Percentiles rank a stretch among this genome's conserved stretches.
Conservation (phyloP, 202 grass and related monocot genomes). For the Zizania palustris region DNA sequence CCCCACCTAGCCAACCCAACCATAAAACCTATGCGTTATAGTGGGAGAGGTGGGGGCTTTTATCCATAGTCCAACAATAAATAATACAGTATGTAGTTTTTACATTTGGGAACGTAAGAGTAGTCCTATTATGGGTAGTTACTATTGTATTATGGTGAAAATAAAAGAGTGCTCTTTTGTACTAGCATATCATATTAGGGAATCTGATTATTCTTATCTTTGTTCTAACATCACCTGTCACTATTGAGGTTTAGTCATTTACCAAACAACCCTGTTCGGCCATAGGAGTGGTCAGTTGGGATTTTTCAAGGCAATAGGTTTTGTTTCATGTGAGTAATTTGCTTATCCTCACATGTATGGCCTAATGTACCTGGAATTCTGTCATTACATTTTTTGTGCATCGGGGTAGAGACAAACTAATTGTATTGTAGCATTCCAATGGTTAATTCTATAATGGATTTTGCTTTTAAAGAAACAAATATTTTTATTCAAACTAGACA, state of each 20-base stretch:
- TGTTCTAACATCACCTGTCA: constrained; percentile 3
- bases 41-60: too few species aligned
- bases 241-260: background rate
- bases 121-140: constrained; percentile 11
- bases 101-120: too few species aligned
- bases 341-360: background rate
- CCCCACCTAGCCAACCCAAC: too few species aligned
- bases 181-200: constrained; percentile 19
- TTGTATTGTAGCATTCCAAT: too few species aligned
- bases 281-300: constrained; percentile 19
- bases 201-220: constrained; percentile 25
- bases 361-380: background rate
- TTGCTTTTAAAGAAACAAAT: constrained; percentile 15
- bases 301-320: constrained; percentile 2
- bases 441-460: too few species aligned
- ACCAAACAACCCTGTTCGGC: background rate
- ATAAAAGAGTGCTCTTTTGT: background rate
- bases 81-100: too few species aligned
- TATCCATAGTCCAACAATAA: too few species aligned
- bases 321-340: background rate
- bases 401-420: background rate
- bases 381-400: too few species aligned
- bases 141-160: constrained; percentile 8
- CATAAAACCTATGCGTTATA: too few species aligned
- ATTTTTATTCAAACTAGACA: background rate